Evolutionary conservation across 805 yeast genomes (phyloP), one percentile per base, ranked within the genome.

Genomic region (Lipomyces anomalus): DNA sequence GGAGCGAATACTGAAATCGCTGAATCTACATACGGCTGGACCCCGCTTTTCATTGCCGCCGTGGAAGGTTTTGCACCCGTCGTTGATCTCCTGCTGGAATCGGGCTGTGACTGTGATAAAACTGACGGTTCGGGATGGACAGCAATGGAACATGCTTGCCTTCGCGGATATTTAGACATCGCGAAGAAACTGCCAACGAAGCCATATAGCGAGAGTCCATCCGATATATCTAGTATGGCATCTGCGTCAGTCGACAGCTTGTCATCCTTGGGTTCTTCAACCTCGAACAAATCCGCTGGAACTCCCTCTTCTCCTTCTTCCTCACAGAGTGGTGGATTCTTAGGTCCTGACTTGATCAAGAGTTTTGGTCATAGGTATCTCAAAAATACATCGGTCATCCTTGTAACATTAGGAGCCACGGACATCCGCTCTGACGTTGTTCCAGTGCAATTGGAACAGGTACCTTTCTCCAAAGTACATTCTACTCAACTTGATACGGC

Each of bases 141-240:
- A 17, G 95, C 97, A n/a, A 80, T 87, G 80, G 97, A 90, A 59
- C 97, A 90, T 64, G 96, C 97, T 0, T 81, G 86, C 40, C 69
- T 90, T 38, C 74, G 97, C 57, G 97, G 97, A 4, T 95, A 88
- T 62, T 67, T 89, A 47, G 72, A 69, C 2, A 75, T 86, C 30
- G 81, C 92, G 1, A 77, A 77, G 42, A 56, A 77, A 58, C 67
- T 90, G 44, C 61, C 50, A 3, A 42, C 43, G 11, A 20, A 16
- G 17, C 41, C 56, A 9, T 53, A 53, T 6, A 35, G 44, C 13
- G 37, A 43, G 7, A 23, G 38, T 6, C 29, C 17, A 3, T 35
- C 35, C 22, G 55, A 51, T 7, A 17, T 48, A n/a, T 17, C 48
- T 16, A 42, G 49, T 28, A 29, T 35, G 1, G 56, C 55, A 7